Conservation (phyloP, 139 green algal species). For the Picochlorum sp. region DNA sequence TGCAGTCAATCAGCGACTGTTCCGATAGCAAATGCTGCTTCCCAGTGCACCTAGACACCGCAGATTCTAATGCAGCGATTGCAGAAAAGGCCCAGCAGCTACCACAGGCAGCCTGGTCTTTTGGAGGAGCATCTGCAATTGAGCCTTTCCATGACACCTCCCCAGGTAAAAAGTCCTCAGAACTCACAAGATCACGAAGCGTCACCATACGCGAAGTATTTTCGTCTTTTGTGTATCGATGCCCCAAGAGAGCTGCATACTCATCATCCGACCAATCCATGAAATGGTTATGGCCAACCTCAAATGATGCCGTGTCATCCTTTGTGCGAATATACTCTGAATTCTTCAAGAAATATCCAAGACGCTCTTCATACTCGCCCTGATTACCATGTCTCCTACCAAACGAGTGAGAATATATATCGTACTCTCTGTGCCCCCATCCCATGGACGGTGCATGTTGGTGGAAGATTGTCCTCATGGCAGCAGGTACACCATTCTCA, state of each 20-base stretch:
- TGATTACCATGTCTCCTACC: slow-evolving; percentile 29
- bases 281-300: slow-evolving; percentile 37
- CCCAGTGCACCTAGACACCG: slow-evolving; percentile 32
- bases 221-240: slow-evolving; percentile 5
- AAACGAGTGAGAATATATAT: slow-evolving; percentile 29
- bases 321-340: slow-evolving; percentile 14
- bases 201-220: slow-evolving; percentile 8
- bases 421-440: slow-evolving; percentile 21
- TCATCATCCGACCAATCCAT: slow-evolving; percentile 42
- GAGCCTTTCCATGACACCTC: slow-evolving; percentile 40
- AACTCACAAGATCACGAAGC: slow-evolving; percentile 17
- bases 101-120: slow-evolving; percentile 52
- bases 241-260: slow-evolving; percentile 27
- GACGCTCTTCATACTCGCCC: slow-evolving; percentile 28
- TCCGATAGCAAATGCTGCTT: slow-evolving; percentile 42
- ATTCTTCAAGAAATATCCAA: slow-evolving; percentile 23
- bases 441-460: background rate
- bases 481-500: background rate
- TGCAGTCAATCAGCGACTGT: slow-evolving; percentile 54
- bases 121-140: slow-evolving; percentile 41
- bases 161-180: slow-evolving; percentile 17
- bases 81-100: slow-evolving; percentile 36
- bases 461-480: background rate
- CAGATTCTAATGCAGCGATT: slow-evolving; percentile 35
- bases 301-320: background rate